Conservation (phyloP, 345 rosid genomes). For the Arabidopsis suecica region DNA sequence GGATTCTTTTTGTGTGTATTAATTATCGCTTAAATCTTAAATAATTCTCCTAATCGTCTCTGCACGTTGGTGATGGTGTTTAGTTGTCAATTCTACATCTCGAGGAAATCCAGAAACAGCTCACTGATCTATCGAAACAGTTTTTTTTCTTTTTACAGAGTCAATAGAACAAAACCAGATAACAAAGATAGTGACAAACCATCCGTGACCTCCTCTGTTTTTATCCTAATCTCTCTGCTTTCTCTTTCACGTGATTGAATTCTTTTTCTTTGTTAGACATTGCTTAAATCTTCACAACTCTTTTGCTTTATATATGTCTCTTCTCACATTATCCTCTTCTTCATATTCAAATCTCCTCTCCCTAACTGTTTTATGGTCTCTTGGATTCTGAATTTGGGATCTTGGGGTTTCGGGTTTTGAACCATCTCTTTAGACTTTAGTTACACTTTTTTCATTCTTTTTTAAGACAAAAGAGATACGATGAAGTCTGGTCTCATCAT, state of each 20-base stretch:
- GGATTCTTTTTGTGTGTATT: background rate
- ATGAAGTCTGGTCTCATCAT: slow-evolving; percentile 37
- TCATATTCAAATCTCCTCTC: slow-evolving; percentile 1
- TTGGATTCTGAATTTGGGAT: background rate
- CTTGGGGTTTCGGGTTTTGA: slow-evolving; percentile 23
- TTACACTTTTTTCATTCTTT: background rate
- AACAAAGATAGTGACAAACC: slow-evolving; percentile 37
- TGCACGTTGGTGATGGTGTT: background rate
- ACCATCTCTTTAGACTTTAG: background rate
- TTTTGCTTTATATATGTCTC: slow-evolving; percentile 37
- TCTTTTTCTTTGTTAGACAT: slow-evolving; percentile 23
- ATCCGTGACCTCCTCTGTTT: slow-evolving; percentile 43
- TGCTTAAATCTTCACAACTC: slow-evolving; percentile 38
- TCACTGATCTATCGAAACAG: slow-evolving; percentile 38
- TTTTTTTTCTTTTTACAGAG: slow-evolving; percentile 34
- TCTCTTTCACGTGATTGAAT: slow-evolving; percentile 38
- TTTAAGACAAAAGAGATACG: slow-evolving; percentile 26
- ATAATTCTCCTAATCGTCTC: background rate
- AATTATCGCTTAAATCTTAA: background rate
- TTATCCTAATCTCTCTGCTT: background rate
- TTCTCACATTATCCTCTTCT: slow-evolving; percentile 29
- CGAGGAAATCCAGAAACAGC: slow-evolving; percentile 41
- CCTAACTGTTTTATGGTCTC: background rate
- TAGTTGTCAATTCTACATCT: slow-evolving; percentile 19
- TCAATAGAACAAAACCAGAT: slow-evolving; percentile 23